Conservation (phyloP, 148 eudicot species). For the Arbutus unedo region DNA sequence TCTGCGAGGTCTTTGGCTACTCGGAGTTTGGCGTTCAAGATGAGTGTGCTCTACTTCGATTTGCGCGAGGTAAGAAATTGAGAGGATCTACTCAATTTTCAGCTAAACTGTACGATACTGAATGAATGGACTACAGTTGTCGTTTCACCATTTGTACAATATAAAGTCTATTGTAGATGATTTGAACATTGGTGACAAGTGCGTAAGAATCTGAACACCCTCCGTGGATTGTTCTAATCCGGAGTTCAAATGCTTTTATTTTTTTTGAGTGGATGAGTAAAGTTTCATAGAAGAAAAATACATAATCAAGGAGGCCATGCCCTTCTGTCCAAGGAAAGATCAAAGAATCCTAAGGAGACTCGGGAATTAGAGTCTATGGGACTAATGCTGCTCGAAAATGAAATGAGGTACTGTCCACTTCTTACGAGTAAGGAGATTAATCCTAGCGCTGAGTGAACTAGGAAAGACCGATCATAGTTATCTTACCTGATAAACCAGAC, state of each 20-base stretch:
- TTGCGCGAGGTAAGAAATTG: slow-evolving; percentile 46
- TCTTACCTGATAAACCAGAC: too few relatives aligned
- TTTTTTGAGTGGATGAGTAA: neutral
- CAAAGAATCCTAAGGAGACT: neutral
- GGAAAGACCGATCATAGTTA: too few relatives aligned
- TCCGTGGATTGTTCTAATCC: neutral
- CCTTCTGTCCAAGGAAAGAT: too few relatives aligned
- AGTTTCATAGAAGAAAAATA: neutral
- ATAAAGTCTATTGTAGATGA: neutral
- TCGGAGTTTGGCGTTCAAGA: slow-evolving; percentile 91
- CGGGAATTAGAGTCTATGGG: neutral
- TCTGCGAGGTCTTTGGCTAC: slow-evolving; percentile 81
- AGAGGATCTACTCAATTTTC: neutral
- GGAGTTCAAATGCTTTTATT: neutral
- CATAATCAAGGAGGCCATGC: neutral
- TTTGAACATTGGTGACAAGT: neutral
- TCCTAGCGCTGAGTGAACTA: neutral
- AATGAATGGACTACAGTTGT: neutral
- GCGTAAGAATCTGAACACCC: neutral
- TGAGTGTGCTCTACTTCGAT: slow-evolving; percentile 94
- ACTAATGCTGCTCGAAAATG: too few relatives aligned
- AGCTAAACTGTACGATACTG: neutral
- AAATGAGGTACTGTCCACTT: neutral
- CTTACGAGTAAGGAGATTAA: neutral
- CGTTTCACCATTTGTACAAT: neutral